phyloP scores from a whole-genome alignment of 192 early-diverging fungal species.

The Coemansia sp. region DNA sequence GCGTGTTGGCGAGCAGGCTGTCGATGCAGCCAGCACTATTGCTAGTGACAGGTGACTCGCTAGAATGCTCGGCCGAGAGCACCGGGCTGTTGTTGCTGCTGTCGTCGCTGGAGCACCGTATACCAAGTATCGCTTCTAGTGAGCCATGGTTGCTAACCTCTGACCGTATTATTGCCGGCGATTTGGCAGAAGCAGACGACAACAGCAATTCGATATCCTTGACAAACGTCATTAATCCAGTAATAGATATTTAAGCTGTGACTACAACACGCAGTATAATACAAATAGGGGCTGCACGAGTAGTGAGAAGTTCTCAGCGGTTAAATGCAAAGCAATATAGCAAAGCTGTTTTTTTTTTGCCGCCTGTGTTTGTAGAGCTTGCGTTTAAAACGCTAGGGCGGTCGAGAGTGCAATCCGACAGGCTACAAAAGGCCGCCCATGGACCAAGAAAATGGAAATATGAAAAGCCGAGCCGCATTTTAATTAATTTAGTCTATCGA shows the following conservation, averaged over 20 bases:
- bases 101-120: background rate
- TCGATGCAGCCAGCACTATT: background rate
- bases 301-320: background rate
- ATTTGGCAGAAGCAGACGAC: background rate
- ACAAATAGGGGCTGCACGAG: background rate
- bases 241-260: background rate
- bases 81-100: background rate
- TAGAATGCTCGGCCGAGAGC: background rate
- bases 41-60: background rate
- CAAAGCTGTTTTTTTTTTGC: background rate
- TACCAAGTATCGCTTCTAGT: conserved; percentile 3
- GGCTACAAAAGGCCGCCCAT: background rate
- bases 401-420: background rate
- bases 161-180: too few relatives aligned
- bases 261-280: background rate
- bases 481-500: background rate
- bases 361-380: background rate
- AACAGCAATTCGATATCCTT: conserved; percentile 10
- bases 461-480: background rate
- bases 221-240: background rate
- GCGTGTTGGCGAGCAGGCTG: background rate
- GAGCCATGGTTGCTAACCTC: background rate
- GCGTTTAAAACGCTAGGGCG: background rate
- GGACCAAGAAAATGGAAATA: conserved; percentile 4
- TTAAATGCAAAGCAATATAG: background rate